phyloP scores from a whole-genome alignment of 768 basidiomycete genomes.

The Xerocomellus dryophilus region DNA sequence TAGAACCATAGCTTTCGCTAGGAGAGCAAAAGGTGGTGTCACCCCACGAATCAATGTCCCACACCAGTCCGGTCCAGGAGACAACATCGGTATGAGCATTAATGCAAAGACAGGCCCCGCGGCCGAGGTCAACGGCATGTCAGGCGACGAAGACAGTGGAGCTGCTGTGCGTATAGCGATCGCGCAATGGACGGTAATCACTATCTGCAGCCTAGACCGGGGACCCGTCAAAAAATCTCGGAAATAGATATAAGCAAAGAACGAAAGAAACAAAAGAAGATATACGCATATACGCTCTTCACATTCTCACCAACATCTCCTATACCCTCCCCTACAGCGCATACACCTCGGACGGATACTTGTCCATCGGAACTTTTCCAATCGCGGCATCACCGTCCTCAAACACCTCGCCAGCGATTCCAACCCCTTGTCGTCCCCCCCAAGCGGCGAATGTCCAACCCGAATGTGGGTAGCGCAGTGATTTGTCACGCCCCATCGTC shows the following conservation, averaged over 20 bases:
- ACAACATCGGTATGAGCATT: constrained; percentile 4
- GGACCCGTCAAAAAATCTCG: no score
- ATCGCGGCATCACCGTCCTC: constrained; percentile 20
- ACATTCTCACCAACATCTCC: constrained; percentile 1
- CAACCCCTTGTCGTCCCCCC: constrained; percentile 7
- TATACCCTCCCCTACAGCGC: constrained; percentile 16
- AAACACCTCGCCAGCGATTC: constrained; percentile 16
- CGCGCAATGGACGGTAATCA: no score
- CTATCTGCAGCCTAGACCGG: no score
- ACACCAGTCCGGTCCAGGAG: no score
- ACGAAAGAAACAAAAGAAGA: background rate
- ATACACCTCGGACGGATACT: constrained; percentile 10
- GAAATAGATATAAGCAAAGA: no score
- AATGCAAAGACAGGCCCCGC: constrained; percentile 7
- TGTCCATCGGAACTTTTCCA: constrained; percentile 20
- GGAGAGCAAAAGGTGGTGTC: no score
- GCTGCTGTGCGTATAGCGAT: no score
- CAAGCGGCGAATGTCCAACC: constrained; percentile 26
- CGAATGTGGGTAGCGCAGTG: constrained; percentile 12
- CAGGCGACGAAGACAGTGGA: constrained; percentile 9
- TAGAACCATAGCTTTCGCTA: no score
- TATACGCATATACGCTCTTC: background rate
- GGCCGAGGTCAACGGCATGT: background rate
- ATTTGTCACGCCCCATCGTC: constrained; percentile 22
- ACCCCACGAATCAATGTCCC: no score